A percentile compares a stretch with the other conserved stretches of the same genome.
Conservation (phyloP, 495 filamentous ascomycete genomes). For the Aspergillus carlsbadensis region DNA sequence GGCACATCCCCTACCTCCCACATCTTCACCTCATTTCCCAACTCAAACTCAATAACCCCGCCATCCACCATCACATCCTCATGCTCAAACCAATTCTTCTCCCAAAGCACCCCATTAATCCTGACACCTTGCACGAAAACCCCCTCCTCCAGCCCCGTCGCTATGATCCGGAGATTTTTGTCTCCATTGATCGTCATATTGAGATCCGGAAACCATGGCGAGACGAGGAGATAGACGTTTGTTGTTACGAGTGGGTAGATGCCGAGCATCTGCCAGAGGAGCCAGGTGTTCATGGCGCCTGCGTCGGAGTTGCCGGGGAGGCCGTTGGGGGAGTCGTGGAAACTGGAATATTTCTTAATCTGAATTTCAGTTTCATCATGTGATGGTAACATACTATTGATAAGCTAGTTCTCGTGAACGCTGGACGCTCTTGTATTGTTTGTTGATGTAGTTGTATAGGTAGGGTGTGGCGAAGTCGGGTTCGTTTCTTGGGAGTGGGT, state of each 20-base stretch:
- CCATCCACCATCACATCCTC: constrained; percentile 62
- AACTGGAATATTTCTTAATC: constrained; percentile 15
- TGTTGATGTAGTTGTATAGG: constrained; percentile 66
- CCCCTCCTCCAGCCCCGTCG: constrained; percentile 47
- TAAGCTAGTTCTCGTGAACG: constrained; percentile 53
- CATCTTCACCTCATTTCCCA: constrained; percentile 49
- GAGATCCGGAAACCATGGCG: constrained; percentile 61
- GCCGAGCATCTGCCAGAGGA: constrained; percentile 70
- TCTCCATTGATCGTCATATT: constrained; percentile 55
- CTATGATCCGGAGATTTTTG: constrained; percentile 55
- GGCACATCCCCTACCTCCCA: constrained; percentile 61
- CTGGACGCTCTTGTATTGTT: constrained; percentile 57
- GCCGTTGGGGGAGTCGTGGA: constrained; percentile 45
- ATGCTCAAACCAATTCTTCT: constrained; percentile 62
- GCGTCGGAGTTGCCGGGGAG: constrained; percentile 69
- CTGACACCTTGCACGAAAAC: constrained; percentile 54
- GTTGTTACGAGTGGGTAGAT: constrained; percentile 66
- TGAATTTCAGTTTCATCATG: neutral
- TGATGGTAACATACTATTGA: constrained; percentile 40
- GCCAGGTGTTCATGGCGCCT: constrained; percentile 68
- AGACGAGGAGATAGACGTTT: constrained; percentile 62
- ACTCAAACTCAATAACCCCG: constrained; percentile 60
- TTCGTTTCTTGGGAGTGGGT: constrained; percentile 49
- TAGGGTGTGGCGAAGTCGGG: constrained; percentile 65
- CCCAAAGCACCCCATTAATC: constrained; percentile 33